Evolutionary conservation across 441 rosid species (phyloP), one percentile per base, ranked within the genome.

Genomic region (Pelargonium exstipulatum): DNA sequence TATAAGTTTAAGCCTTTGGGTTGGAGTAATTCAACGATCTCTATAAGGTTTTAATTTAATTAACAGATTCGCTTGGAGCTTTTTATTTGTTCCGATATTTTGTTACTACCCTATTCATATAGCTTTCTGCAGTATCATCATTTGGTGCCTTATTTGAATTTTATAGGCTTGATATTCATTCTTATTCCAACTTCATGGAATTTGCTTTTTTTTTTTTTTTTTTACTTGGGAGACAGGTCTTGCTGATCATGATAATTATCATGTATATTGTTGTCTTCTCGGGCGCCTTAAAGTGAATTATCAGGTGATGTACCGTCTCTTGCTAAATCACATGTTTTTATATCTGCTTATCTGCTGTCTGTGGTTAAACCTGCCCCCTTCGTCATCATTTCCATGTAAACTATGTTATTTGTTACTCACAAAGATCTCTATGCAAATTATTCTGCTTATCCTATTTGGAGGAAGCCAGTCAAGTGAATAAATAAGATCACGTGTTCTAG

Each of bases 171-270:
- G 14, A 7, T 29, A 62, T 32, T 8, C 45, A 62, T 62, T 62
- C 45, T 62, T 13, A 9, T 62, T 62, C 16, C 7, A 32, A n/a
- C 10, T 62, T 62, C 22, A 29, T 57, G 20, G 20, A 32, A 14
- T 62, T 32, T 29, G 45, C 45, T 62, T 62, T 18, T 18, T 14
- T 4, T 35, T 2, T 29, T 5, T 37, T 37, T 13, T 29, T 62
- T 13, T 62, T 62, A 22, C 20, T 26, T 75, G 84, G 66, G 71
- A 49, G 67, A 78, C 82, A 96, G 99, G 99, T 77, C 99, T 96
- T 80, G 90, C 95, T 76, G 97, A 93, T 87, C 99, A 96, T 83
- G 97, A 93, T 77, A 96, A 93, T 80, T 96, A 96, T 82, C 99
- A 96, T 79, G 99, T 86, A 75, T 96, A 82, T 74, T 96, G 99